These are phyloP conservation scores for Monilinia aucupariae DNA, from an alignment of 2,329 filamentous ascomycete genomes.

Conservation along the genomic window DNA sequence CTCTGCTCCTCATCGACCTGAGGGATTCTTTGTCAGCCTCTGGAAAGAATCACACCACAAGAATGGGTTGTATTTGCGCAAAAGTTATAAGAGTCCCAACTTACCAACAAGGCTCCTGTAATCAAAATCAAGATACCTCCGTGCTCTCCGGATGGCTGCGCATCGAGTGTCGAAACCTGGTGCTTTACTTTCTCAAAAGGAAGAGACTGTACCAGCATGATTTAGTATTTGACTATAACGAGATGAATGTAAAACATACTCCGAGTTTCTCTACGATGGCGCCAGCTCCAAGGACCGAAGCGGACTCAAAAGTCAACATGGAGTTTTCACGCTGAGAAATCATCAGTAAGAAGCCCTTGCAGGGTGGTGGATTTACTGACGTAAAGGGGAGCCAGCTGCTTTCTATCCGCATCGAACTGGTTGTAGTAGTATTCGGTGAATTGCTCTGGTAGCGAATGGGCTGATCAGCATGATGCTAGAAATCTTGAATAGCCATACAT, in stretches of 20 bases:
- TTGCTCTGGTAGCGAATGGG: conserved; percentile 54
- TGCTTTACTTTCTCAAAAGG: conserved; percentile 81
- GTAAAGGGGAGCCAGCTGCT: conserved; percentile 65
- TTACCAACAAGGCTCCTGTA: conserved; percentile 77
- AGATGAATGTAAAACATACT: conserved; percentile 45
- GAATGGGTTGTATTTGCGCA: conserved; percentile 14
- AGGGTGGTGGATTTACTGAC: conserved; percentile 47
- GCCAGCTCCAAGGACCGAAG: conserved; percentile 56
- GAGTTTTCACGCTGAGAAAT: conserved; percentile 65
- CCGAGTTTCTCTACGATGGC: conserved; percentile 74
- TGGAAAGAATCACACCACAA: conserved; percentile 3
- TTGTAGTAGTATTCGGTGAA: conserved; percentile 91
- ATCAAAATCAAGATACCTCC: conserved; percentile 80
- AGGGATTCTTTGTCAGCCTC: conserved; percentile 4
- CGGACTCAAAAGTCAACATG: conserved; percentile 88
- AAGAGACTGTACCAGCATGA: conserved; percentile 50
- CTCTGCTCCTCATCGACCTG: conserved; percentile 81
- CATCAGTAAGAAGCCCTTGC: conserved; percentile 22
- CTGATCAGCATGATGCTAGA: conserved; percentile 17
- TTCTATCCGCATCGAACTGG: conserved; percentile 72
- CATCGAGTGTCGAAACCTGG: conserved; percentile 69
- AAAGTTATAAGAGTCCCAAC: conserved; percentile 31
- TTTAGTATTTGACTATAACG: conserved; percentile 17
- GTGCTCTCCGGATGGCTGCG: conserved; percentile 65
- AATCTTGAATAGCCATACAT: background rate